Evolutionary conservation across 495 filamentous ascomycete genomes (phyloP), one percentile per base, ranked within the genome.

Genomic region (Polyplosphaeria fusca): DNA sequence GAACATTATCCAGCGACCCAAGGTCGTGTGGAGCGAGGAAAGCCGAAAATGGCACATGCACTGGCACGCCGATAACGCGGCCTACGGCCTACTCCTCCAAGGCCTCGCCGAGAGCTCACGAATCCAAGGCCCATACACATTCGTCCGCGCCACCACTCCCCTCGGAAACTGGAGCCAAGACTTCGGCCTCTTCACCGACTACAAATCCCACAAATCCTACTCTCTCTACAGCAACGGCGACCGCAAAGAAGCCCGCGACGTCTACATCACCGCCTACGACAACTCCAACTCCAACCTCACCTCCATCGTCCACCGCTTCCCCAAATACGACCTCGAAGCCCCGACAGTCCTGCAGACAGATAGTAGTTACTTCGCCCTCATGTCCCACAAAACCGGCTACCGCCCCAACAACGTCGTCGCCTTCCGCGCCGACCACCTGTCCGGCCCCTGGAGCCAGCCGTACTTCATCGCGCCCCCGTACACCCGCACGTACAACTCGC

Each of bases 381-480:
- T 76, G 71, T 74, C 71, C 44, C 74, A 77, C 38, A 77, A 77
- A 62, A 77, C 73, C 0, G 74, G 74, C 16, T 77, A 77, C 22
- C 66, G 74, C 28, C 74, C 74, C 0, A 77, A 77, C 32, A 77
- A 76, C 27, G 74, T 76, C 4, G 74, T 76, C 9, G 71, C 71
- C 1, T 76, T 61, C 38, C 58, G 77, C 20, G 72, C 75, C 2
- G 74, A 79, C 63, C 71, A 66, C 2, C 60, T 80, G 16, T 66
- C 58, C n/a, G 78, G 78, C 0, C 77, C 77, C 0, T 79, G 78
- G 78, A 75, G 72, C 0, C 76, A 78, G 65, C 77, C 77, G 0
- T 79, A 72, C 48, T 75, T 73, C 13, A 67, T 79, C 3, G 64
- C 75, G 0, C 73, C 77, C 1, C 67, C 73, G 27, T 75, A 79